phyloP scores from a whole-genome alignment of 2,329 filamentous ascomycete genomes.

The Claviceps sp. region DNA sequence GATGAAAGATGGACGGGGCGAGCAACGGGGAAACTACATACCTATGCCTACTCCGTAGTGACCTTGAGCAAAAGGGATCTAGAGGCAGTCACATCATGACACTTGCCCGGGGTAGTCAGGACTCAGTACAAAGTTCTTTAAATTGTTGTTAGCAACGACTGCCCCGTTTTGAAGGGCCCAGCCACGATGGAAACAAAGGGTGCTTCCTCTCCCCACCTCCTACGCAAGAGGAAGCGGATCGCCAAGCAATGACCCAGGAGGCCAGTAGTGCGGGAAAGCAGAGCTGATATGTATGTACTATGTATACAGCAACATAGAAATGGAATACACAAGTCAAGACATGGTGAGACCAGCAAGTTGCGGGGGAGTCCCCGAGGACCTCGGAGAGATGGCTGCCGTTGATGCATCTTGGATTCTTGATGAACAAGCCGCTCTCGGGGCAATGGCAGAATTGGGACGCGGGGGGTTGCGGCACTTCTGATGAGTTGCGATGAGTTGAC shows the following conservation, averaged over 20 bases:
- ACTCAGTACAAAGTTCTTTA: neutral
- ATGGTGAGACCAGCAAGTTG: neutral
- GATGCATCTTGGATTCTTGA: neutral
- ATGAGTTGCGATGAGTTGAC: neutral
- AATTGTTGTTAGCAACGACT: neutral
- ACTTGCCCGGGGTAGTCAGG: neutral
- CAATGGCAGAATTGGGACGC: no score
- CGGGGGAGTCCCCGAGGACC: neutral
- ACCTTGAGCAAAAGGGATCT: neutral
- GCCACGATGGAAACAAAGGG: neutral
- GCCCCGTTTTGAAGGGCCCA: neutral
- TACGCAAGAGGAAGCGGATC: neutral
- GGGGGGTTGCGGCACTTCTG: neutral
- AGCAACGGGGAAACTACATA: neutral
- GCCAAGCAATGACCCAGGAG: neutral
- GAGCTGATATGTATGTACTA: neutral
- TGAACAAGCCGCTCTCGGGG: neutral
- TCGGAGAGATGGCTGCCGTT: neutral
- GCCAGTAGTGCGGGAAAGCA: neutral
- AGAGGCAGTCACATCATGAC: conserved; percentile 1
- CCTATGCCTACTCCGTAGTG: neutral
- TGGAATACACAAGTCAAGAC: neutral
- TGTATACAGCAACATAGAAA: neutral
- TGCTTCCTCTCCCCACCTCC: neutral
- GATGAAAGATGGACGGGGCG: conserved; percentile 1